Base-by-base conservation (phyloP, 2,329 filamentous ascomycete genomes). In the Sclerotinia minor region DNA sequence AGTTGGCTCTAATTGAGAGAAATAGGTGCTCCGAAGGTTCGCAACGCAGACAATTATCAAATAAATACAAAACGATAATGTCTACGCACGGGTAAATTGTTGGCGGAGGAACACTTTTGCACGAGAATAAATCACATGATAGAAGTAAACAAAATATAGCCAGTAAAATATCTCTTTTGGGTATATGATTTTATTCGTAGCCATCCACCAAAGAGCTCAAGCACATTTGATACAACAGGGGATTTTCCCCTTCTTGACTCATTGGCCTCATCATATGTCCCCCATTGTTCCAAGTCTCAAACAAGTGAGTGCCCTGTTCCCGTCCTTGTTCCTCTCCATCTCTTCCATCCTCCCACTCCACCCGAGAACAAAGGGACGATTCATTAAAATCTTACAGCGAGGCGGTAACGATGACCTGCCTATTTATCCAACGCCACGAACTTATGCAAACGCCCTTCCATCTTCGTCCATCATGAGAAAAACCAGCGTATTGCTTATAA, bases 371-470 rank as follows among this genome's bases (percentile, higher is more conserved):
- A 63, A 67, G 44, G 49, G 59, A 47, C 57, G 38, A 55, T 67
- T 67, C 65, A 67, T 67, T 67, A 67, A 50, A 67, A 53, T 67
- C 65, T 67, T 67, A 67, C 65, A 67, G 59, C 35, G 52, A 67
- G 65, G 65, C 65, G 65, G 65, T 63, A n/a, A 53, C 49, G 15
- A 63, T 53, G 65, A 67, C 65, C 57, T 63, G 57, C 65, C 57
- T 67, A 54, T 53, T 49, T 67, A 67, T 67, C 65, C 65, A 67
- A 67, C 65, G 65, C 65, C 65, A 67, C 57, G 19, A 67, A 67
- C 65, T 63, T 45, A 63, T 67, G 65, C 57, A 67, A 67, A 67
- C 65, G 57, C 65, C 65, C 35, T 67, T 53, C 53, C 61, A 41
- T 64, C 65, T 67, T 67, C 65, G 41, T 67, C 57, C 65, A 63